Evolutionary conservation across 768 basidiomycete genomes (phyloP), one percentile per base, ranked within the genome.

Genomic region (Rhodotorula sphaerocarpa): DNA sequence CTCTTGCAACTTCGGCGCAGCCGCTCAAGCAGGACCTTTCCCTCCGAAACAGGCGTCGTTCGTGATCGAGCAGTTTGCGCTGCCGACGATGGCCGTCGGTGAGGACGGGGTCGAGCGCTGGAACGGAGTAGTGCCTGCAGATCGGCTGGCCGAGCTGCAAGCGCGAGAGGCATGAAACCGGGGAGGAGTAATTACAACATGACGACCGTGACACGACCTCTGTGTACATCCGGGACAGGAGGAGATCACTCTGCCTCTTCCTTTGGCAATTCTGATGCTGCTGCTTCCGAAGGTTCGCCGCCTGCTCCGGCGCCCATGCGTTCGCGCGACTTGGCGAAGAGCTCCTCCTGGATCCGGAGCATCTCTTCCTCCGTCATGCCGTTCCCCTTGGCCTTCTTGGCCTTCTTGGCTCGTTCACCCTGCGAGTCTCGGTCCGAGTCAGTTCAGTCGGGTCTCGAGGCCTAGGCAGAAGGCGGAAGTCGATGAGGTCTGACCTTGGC

Each of bases 311-410:
- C 36, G 36, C 16, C 36, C 36, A 39, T 21, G 21, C 7, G 50
- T 0, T 76, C 78, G 69, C 87, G 83, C 75, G 88, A 89, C 48
- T 85, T 85, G n/a, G 91, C 92, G 71, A 99, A 97, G 30, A 99
- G 79, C 67, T 83, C 82, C 74, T 96, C 88, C 76, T 99, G 95
- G 73, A 86, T 82, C 61, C 83, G 85, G 41, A 86, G 77, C 33
- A 96, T 82, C 72, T 99, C 90, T 74, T 90, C 93, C 71, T 90
- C 85, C 12, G 90, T 87, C 77, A 95, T 77, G 43, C 91, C 93
- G 46, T 87, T 88, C 69, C 85, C 82, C 68, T 89, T 86, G 70
- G 87, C 82, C 41, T 89, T 88, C 31, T 86, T 67, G 21, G 57
- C 86, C 76, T 93, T 93, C 81, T 87, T 88, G 77, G 90, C 88